Evolutionary conservation across 2,329 filamentous ascomycete genomes (phyloP), one percentile per base, ranked within the genome.

Genomic region (Talaromyces albobiverticillius): DNA sequence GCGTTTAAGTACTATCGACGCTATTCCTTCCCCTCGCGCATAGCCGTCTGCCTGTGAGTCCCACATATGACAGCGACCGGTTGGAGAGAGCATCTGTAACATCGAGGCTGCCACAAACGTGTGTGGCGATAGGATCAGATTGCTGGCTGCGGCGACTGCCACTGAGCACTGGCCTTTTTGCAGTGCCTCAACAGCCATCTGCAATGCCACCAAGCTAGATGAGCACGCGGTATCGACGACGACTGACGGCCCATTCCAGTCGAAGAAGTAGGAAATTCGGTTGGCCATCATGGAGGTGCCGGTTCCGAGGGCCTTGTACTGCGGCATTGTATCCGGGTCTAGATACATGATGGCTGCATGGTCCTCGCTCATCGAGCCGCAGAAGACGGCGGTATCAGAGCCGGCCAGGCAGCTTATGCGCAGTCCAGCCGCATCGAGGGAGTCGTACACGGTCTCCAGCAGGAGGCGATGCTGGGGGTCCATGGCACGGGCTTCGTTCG

Each of bases 11-110:
- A 84, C 64, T 0, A 85, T 58, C 0, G 70, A 67, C 0, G 74
- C 74, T 10, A 82, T 64, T 0, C 80, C 81, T 49, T 85, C 82
- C 10, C 78, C 79, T 0, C 80, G 73, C 25, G 70, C 78, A 63
- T 73, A 81, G 7, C 79, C 81, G 58, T 81, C 67, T 0, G 77
- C 81, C 2, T 62, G 63, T 2, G 62, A 66, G 57, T 77, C 74
- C 68, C 71, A 79, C 68, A 74, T 79, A 47, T 75, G 76, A 11
- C 77, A 82, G 36, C 76, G 72, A 1, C 80, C 80, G 0, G 75
- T 73, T 26, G 81, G 75, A 1, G 79, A 81, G 14, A 84, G 75
- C 46, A 82, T 65, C 61, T 76, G 60, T 16, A 67, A 54, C 18
- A 69, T 70, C 38, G 61, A 65, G 47, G 64, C 63, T 2, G 64